Percentiles rank a stretch among this genome's conserved stretches.
These are phyloP conservation scores for Xylaria intraflava DNA, from an alignment of 495 filamentous ascomycete species.

Conservation along the genomic window DNA sequence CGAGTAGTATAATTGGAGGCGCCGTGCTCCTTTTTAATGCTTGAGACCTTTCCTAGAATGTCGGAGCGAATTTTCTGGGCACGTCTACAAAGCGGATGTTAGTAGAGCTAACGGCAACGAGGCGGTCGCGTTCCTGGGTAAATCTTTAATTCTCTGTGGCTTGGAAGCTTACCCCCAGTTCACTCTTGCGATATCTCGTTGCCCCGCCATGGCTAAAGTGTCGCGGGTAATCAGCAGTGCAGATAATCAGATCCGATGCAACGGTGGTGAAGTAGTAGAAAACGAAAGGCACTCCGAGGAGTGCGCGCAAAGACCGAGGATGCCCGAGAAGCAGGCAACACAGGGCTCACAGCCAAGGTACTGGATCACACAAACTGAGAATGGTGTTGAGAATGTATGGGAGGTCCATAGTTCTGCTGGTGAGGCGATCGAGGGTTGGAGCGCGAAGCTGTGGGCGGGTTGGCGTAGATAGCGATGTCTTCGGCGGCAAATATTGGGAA, in stretches of 20 bases:
- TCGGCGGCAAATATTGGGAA: slow-evolving; percentile 25
- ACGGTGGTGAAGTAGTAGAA: slow-evolving; percentile 6
- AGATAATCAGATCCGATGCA: slow-evolving; percentile 2
- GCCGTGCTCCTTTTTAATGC: slow-evolving; percentile 20
- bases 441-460: slow-evolving; percentile 16
- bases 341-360: slow-evolving; percentile 25
- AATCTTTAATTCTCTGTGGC: neutral
- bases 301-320: slow-evolving; percentile 17
- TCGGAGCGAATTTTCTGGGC: slow-evolving; percentile 27
- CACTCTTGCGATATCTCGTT: slow-evolving; percentile 19
- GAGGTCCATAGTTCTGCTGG: slow-evolving; percentile 28
- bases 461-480: slow-evolving; percentile 14
- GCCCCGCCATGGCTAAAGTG: slow-evolving; percentile 18
- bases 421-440: slow-evolving; percentile 11
- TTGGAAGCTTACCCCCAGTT: slow-evolving; percentile 23
- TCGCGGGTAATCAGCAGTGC: neutral
- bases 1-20: slow-evolving; percentile 19
- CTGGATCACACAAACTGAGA: slow-evolving; percentile 30
- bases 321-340: slow-evolving; percentile 16
- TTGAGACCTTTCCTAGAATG: slow-evolving; percentile 20
- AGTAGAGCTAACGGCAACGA: neutral
- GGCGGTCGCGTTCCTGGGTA: neutral
- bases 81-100: slow-evolving; percentile 16
- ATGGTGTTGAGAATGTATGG: slow-evolving; percentile 16
- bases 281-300: slow-evolving; percentile 8